A percentile compares a stretch with the other conserved stretches of the same genome.
Conservation (phyloP, 2,329 filamentous ascomycete genomes). For the Stylonectria norvegica region DNA sequence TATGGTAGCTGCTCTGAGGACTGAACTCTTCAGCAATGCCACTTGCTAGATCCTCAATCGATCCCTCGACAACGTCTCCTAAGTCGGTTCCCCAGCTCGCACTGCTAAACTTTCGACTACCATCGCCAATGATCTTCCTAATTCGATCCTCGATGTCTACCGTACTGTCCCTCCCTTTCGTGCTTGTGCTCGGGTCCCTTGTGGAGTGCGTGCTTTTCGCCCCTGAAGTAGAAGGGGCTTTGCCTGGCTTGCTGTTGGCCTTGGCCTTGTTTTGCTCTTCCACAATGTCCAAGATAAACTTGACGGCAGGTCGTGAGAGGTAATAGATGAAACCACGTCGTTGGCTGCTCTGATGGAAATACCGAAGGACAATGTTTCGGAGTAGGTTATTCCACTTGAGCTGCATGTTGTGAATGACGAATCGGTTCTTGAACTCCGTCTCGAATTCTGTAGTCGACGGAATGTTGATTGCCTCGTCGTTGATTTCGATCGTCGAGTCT, state of each 20-base stretch:
- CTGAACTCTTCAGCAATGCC: conserved; percentile 86
- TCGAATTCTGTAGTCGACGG: conserved; percentile 75
- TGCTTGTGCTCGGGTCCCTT: conserved; percentile 40
- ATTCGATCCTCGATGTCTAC: conserved; percentile 78
- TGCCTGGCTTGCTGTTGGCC: conserved; percentile 28
- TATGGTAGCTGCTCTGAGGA: conserved; percentile 88
- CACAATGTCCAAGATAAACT: conserved; percentile 96
- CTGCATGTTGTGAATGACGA: conserved; percentile 96
- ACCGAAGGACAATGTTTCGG: conserved; percentile 92
- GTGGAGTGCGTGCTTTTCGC: conserved; percentile 31
- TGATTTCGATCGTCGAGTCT: conserved; percentile 42
- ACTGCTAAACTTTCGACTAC: conserved; percentile 71
- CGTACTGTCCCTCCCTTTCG: conserved; percentile 56
- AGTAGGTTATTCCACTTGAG: conserved; percentile 98
- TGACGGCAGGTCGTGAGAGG: conserved; percentile 89
- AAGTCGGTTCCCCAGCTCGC: conserved; percentile 32
- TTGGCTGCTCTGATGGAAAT: conserved; percentile 96
- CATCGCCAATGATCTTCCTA: conserved; percentile 78
- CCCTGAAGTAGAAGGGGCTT: conserved; percentile 27
- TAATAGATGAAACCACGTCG: conserved; percentile 96
- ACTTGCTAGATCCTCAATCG: conserved; percentile 62
- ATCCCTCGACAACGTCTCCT: conserved; percentile 35
- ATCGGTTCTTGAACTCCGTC: conserved; percentile 96
- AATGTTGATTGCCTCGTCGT: conserved; percentile 58
- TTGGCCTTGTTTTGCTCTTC: conserved; percentile 85